These are phyloP conservation scores for Cyclotella choctawhatcheeana DNA, from an alignment of 108 stramenopile genomes.

Conservation along the genomic window DNA sequence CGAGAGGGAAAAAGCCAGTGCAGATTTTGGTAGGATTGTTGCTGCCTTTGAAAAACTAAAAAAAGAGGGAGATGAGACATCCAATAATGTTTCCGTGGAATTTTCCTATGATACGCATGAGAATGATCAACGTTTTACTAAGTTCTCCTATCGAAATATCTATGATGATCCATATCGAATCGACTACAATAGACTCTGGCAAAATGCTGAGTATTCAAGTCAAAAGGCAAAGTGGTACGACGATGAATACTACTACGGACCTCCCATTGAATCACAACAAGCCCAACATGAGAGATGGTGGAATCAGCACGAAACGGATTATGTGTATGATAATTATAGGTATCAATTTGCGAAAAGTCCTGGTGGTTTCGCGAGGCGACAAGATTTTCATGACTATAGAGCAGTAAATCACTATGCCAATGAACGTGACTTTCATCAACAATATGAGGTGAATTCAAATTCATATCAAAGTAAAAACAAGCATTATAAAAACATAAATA, in stretches of 20 bases:
- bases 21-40: slow-evolving; percentile 8
- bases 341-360: too few relatives aligned
- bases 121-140: not conserved
- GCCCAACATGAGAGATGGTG: not conserved
- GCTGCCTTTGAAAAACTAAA: slow-evolving; percentile 16
- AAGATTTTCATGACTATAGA: not conserved
- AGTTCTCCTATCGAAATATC: not conserved
- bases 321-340: not conserved
- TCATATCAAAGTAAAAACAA: not conserved
- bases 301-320: not conserved
- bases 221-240: slow-evolving; percentile 6
- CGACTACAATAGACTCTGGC: not conserved
- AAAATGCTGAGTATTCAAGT: not conserved
- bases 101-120: not conserved
- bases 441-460: not conserved
- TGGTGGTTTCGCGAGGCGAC: too few relatives aligned
- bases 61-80: not conserved
- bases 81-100: not conserved
- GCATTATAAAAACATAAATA: not conserved
- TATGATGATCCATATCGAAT: slow-evolving; percentile 3
- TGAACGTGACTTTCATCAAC: not conserved
- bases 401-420: not conserved
- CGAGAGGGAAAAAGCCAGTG: not conserved
- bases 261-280: not conserved
- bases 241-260: slow-evolving; percentile 1